Percentiles rank a stretch among this genome's conserved stretches.
Conservation (phyloP, 768 basidiomycete species). For the Amanita rubescens region DNA sequence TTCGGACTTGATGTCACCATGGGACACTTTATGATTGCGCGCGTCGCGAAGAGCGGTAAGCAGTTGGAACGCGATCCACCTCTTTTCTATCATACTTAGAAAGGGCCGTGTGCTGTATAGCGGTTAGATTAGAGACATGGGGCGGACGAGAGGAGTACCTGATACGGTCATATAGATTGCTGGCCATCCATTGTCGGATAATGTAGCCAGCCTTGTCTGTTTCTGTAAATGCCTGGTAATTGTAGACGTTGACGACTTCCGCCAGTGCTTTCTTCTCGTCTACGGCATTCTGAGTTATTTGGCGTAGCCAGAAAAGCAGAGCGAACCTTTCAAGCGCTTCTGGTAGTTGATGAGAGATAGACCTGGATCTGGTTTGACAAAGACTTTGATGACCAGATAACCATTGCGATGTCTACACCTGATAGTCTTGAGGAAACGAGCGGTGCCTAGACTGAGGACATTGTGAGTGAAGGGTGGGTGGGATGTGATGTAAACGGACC, state of each 20-base stretch:
- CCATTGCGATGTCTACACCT: slow-evolving; percentile 82
- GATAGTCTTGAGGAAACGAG: slow-evolving; percentile 63
- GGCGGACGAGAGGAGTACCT: slow-evolving; percentile 63
- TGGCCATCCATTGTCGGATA: slow-evolving; percentile 90
- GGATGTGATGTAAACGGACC: slow-evolving; percentile 35
- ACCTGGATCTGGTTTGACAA: slow-evolving; percentile 89
- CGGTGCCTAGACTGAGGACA: slow-evolving; percentile 18
- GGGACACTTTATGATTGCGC: slow-evolving; percentile 79
- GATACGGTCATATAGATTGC: slow-evolving; percentile 93
- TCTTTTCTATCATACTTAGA: slow-evolving; percentile 86
- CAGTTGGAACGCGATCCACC: slow-evolving; percentile 95
- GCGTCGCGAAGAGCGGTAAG: slow-evolving; percentile 80
- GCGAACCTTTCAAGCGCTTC: slow-evolving; percentile 67
- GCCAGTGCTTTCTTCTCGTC: slow-evolving; percentile 79
- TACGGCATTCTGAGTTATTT: slow-evolving; percentile 22
- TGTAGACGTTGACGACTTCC: slow-evolving; percentile 85
- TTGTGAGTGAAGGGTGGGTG: neutral
- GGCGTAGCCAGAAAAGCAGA: slow-evolving; percentile 7
- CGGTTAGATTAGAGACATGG: neutral
- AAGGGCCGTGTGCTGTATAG: slow-evolving; percentile 85
- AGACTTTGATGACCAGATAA: slow-evolving; percentile 86
- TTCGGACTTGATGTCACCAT: slow-evolving; percentile 87
- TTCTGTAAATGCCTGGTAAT: slow-evolving; percentile 85
- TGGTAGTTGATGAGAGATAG: slow-evolving; percentile 70
- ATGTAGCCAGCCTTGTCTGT: slow-evolving; percentile 96